These are phyloP conservation scores for Phytophthora citrophthora DNA, from an alignment of 352 stramenopile genomes.

Conservation along the genomic window DNA sequence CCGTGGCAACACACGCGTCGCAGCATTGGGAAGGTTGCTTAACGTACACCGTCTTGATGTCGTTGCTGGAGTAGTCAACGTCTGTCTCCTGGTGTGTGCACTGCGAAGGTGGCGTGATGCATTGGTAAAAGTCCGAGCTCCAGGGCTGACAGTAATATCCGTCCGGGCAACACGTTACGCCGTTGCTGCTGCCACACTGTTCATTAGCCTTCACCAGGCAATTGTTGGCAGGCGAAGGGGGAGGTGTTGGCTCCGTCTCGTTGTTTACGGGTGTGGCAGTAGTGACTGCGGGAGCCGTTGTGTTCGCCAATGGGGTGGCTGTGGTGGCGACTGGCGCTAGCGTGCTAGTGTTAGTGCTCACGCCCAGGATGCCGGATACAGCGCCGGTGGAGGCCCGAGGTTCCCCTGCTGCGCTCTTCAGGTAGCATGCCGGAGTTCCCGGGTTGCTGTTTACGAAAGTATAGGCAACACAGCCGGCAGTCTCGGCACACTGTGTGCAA, in stretches of 20 bases:
- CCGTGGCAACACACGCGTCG: constrained; percentile 39
- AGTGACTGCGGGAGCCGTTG: background rate
- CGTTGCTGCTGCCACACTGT: constrained; percentile 28
- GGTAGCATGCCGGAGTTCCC: constrained; percentile 38
- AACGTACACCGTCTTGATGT: constrained; percentile 51
- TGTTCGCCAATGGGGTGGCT: background rate
- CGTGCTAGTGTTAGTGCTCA: constrained; percentile 18
- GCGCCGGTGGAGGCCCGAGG: constrained; percentile 18
- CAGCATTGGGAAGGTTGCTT: constrained; percentile 45
- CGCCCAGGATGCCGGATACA: constrained; percentile 37
- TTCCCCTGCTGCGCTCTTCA: constrained; percentile 36
- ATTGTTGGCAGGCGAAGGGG: constrained; percentile 5
- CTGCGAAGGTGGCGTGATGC: constrained; percentile 30
- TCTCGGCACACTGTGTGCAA: constrained; percentile 27
- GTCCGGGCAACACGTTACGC: constrained; percentile 35
- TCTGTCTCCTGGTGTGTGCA: constrained; percentile 37
- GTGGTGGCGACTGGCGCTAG: background rate
- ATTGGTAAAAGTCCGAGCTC: constrained; percentile 45
- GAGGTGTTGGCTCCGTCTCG: constrained; percentile 21
- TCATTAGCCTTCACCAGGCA: background rate
- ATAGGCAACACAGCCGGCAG: constrained; percentile 28
- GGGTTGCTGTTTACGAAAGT: constrained; percentile 47
- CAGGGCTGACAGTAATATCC: constrained; percentile 52
- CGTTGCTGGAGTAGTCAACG: constrained; percentile 47
- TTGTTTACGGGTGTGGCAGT: constrained; percentile 6